These are phyloP conservation scores for Speleostelium caveatum DNA, from an alignment of 78 protist species.

Conservation along the genomic window DNA sequence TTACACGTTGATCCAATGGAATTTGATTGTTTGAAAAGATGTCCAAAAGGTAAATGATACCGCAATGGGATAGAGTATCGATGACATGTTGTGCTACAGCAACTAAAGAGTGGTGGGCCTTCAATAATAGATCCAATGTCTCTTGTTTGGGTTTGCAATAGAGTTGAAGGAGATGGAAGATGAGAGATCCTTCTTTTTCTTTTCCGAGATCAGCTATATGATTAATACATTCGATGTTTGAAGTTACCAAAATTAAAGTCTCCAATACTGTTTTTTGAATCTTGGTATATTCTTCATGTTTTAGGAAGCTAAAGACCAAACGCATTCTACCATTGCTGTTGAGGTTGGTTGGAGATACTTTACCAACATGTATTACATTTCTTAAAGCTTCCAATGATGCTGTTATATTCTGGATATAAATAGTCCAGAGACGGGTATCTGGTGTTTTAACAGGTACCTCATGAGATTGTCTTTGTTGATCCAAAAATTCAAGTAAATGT, in stretches of 20 bases:
- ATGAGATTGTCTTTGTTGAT: constrained; percentile 3
- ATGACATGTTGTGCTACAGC: constrained; percentile 50
- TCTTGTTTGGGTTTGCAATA: constrained; percentile 7
- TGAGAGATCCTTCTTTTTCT: constrained; percentile 9
- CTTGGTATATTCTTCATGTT: constrained; percentile 7
- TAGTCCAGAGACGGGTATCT: constrained; percentile 14
- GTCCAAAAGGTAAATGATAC: constrained; percentile 56
- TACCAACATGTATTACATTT: constrained; percentile 50
- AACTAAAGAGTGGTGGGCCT: constrained; percentile 13
- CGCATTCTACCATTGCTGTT: constrained; percentile 5
- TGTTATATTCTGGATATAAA: neutral
- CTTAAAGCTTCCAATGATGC: constrained; percentile 19
- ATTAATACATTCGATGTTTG: constrained; percentile 77
- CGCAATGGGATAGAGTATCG: constrained; percentile 61
- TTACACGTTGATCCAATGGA: constrained; percentile 22
- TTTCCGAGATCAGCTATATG: constrained; percentile 36
- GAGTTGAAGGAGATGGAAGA: constrained; percentile 40
- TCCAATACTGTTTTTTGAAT: constrained; percentile 7
- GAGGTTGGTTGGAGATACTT: constrained; percentile 18
- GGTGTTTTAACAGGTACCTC: constrained; percentile 45
- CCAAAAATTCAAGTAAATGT: constrained; percentile 34
- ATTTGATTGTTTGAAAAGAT: constrained; percentile 54
- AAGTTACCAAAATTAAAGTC: constrained; percentile 10
- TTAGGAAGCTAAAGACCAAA: constrained; percentile 32
- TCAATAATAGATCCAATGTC: neutral